Conservation (phyloP, 495 filamentous ascomycete genomes). For the Aspergillus homomorphus region DNA sequence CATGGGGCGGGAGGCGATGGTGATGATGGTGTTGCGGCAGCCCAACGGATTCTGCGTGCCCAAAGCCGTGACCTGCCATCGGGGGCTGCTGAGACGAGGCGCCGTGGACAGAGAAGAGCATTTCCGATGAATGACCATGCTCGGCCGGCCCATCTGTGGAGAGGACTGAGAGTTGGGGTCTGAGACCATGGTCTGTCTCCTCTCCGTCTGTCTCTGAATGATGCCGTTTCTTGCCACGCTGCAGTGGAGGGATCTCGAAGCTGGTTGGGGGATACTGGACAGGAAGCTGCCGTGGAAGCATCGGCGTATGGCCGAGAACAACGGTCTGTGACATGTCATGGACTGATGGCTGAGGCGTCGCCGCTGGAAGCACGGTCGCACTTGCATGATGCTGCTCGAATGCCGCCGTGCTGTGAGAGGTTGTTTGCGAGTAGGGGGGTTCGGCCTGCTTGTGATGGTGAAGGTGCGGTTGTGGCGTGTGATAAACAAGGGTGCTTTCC, state of each 20-base stretch:
- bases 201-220: slow-evolving; percentile 27
- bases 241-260: slow-evolving; percentile 29
- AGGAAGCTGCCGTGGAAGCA: slow-evolving; percentile 31
- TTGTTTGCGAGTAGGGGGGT: slow-evolving; percentile 28
- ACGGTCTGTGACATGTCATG: slow-evolving; percentile 29
- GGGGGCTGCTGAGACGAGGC: slow-evolving; percentile 28
- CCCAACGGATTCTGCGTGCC: slow-evolving; percentile 23
- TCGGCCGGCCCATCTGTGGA: slow-evolving; percentile 27
- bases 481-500: slow-evolving; percentile 35
- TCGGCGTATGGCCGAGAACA: slow-evolving; percentile 31
- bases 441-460: slow-evolving; percentile 32
- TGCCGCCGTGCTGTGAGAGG: slow-evolving; percentile 26
- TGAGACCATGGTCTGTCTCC: slow-evolving; percentile 25
- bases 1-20: slow-evolving; percentile 66
- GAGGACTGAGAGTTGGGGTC: slow-evolving; percentile 29
- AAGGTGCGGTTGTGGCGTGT: slow-evolving; percentile 27
- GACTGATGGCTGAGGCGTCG: slow-evolving; percentile 24
- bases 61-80: slow-evolving; percentile 30
- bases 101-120: slow-evolving; percentile 32
- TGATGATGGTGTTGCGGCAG: slow-evolving; percentile 63
- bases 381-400: slow-evolving; percentile 34
- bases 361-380: slow-evolving; percentile 29
- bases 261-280: slow-evolving; percentile 30
- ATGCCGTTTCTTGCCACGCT: slow-evolving; percentile 32
- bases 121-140: slow-evolving; percentile 28